These are phyloP conservation scores for Chrysosporium queenslandicum DNA, from an alignment of 2,329 filamentous ascomycete genomes.

Conservation along the genomic window DNA sequence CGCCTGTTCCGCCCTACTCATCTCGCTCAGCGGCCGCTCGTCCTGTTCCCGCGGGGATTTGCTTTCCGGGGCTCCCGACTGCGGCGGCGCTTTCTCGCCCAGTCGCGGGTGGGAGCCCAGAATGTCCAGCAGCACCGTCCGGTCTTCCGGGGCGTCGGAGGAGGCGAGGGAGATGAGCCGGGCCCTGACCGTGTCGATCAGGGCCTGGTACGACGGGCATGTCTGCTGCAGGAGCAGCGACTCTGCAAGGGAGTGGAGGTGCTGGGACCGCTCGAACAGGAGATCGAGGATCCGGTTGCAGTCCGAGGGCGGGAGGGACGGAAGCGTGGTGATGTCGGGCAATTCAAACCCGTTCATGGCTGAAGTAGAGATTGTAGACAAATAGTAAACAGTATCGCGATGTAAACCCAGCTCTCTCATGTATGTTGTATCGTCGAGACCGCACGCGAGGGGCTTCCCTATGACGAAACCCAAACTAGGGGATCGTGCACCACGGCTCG, in stretches of 20 bases:
- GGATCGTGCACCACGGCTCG: too few relatives aligned
- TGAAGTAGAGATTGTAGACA: too few relatives aligned
- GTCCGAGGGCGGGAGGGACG: slow-evolving; percentile 12
- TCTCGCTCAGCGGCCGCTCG: slow-evolving; percentile 46
- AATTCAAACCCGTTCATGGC: slow-evolving; percentile 3
- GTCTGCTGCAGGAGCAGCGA: slow-evolving; percentile 49
- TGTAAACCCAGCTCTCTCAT: too few relatives aligned
- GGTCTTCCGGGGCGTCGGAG: slow-evolving; percentile 42
- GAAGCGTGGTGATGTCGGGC: slow-evolving; percentile 11
- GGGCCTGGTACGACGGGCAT: slow-evolving; percentile 57
- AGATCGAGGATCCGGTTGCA: slow-evolving; percentile 51
- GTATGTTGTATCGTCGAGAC: too few relatives aligned
- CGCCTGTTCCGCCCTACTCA: slow-evolving; percentile 73
- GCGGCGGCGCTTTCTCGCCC: slow-evolving; percentile 45
- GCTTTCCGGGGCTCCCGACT: slow-evolving; percentile 31
- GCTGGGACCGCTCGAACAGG: slow-evolving; percentile 72
- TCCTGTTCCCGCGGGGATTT: slow-evolving; percentile 48
- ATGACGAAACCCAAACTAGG: too few relatives aligned
- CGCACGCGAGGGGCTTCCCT: too few relatives aligned
- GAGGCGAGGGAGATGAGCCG: slow-evolving; percentile 53
- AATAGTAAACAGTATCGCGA: too few relatives aligned
- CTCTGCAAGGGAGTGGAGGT: slow-evolving; percentile 61
- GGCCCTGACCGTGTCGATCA: slow-evolving; percentile 57
- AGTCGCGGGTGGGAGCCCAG: slow-evolving; percentile 74
- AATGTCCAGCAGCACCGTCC: slow-evolving; percentile 56